Conservation (phyloP, 2,329 filamentous ascomycete species). For the Xylariaceae sp. region DNA sequence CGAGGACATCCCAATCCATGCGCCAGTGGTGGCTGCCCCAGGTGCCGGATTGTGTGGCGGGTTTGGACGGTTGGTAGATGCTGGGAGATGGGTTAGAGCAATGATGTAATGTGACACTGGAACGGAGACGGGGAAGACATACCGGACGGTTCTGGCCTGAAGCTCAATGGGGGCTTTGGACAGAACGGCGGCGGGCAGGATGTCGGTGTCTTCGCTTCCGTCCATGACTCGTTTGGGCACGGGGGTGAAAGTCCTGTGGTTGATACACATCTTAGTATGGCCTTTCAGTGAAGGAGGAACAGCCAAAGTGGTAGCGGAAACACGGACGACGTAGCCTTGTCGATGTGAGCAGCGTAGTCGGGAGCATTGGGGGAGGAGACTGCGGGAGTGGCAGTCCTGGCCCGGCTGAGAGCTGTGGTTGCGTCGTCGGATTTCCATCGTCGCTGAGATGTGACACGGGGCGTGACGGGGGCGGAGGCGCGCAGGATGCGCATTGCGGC, state of each 20-base stretch:
- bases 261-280: constrained; percentile 8
- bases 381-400: constrained; percentile 34
- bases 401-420: constrained; percentile 41
- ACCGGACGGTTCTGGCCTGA: constrained; percentile 92
- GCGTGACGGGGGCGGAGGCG: constrained; percentile 34
- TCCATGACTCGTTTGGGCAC: constrained; percentile 87
- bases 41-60: constrained; percentile 92
- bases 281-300: neutral
- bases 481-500: constrained; percentile 52
- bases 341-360: constrained; percentile 76
- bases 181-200: constrained; percentile 77
- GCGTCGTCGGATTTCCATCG: constrained; percentile 46
- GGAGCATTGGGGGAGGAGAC: constrained; percentile 61
- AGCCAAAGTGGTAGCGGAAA: neutral
- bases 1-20: constrained; percentile 96
- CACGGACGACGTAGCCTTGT: constrained; percentile 87
- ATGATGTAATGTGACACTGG: neutral
- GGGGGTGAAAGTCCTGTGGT: constrained; percentile 76
- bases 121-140: constrained; percentile 32
- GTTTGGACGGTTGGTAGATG: constrained; percentile 88
- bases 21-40: constrained; percentile 86
- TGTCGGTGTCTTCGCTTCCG: constrained; percentile 75
- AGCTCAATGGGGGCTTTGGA: constrained; percentile 93
- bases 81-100: constrained; percentile 44
- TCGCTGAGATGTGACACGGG: constrained; percentile 44